Conservation (phyloP, 768 basidiomycete species). For the Leccinum uliginosum region DNA sequence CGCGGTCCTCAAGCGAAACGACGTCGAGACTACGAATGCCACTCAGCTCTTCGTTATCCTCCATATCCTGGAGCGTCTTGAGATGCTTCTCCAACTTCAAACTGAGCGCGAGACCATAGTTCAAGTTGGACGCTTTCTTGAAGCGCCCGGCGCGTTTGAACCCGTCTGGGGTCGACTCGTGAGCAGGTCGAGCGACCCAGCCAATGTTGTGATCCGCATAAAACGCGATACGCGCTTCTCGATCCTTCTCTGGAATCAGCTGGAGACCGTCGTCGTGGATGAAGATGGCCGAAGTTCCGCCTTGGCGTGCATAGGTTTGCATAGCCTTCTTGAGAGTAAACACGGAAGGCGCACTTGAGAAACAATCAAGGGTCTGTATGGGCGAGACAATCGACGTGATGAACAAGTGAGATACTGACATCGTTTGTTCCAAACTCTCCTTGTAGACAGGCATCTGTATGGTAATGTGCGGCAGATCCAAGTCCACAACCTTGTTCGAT, state of each 20-base stretch:
- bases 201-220: slow-evolving; percentile 58
- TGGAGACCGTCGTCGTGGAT: slow-evolving; percentile 63
- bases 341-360: slow-evolving; percentile 59
- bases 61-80: slow-evolving; percentile 36
- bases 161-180: slow-evolving; percentile 22
- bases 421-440: slow-evolving; percentile 75
- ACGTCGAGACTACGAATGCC: slow-evolving; percentile 29
- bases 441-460: slow-evolving; percentile 89
- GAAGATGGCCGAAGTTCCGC: slow-evolving; percentile 54
- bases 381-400: background rate
- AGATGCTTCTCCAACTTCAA: slow-evolving; percentile 34
- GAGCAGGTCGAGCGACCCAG: slow-evolving; percentile 55
- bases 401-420: slow-evolving; percentile 45
- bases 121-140: slow-evolving; percentile 94
- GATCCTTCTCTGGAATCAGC: slow-evolving; percentile 42
- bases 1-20: slow-evolving; percentile 62
- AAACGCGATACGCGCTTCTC: slow-evolving; percentile 44
- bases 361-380: background rate
- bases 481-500: slow-evolving; percentile 59
- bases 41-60: slow-evolving; percentile 37
- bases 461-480: slow-evolving; percentile 67
- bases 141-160: slow-evolving; percentile 67
- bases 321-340: slow-evolving; percentile 59
- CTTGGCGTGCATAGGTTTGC: slow-evolving; percentile 62
- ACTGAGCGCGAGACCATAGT: slow-evolving; percentile 58